Evolutionary conservation across 176 grass and related monocot species (phyloP).

Genomic region (Coix lacrymajobi): DNA sequence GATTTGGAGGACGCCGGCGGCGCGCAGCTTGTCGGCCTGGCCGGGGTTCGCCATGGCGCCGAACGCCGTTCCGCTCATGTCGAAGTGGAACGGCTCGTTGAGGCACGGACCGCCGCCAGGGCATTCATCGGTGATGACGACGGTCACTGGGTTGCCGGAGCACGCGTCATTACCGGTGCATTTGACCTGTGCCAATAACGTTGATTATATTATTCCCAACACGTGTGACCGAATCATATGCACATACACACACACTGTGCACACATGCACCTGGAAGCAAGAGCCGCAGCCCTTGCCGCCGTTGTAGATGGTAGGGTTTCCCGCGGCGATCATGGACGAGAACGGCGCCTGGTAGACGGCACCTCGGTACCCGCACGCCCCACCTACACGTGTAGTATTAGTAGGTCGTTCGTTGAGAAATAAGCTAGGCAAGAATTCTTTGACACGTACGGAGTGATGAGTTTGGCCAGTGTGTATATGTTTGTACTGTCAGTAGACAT

Average conservation of each 20-base stretch:
- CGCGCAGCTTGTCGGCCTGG: conserved; percentile 45
- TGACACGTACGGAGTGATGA: too few relatives aligned
- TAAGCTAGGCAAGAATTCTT: background rate
- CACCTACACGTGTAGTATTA: conserved; percentile 31
- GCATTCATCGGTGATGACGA: conserved; percentile 63
- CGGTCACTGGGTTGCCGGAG: conserved; percentile 49
- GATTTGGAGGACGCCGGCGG: conserved; percentile 37
- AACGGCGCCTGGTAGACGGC: conserved; percentile 52
- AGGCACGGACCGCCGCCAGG: conserved; percentile 39
- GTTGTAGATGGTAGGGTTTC: conserved; percentile 42
- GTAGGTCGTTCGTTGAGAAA: background rate
- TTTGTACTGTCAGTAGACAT: background rate
- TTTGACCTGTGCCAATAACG: background rate
- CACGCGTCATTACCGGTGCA: conserved; percentile 46
- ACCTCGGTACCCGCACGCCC: conserved; percentile 55
- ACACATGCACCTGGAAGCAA: conserved; percentile 39
- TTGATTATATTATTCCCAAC: background rate
- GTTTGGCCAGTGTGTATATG: background rate
- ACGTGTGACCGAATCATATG: background rate
- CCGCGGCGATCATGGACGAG: conserved; percentile 62
- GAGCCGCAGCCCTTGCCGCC: conserved; percentile 57
- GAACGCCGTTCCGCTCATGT: conserved; percentile 63
- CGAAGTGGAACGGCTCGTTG: conserved; percentile 53
- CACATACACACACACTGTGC: background rate
- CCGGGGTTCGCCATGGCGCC: conserved; percentile 56